Evolutionary conservation across 78 protist species (phyloP).

Genomic region (Monocercomonoides exilis): DNA sequence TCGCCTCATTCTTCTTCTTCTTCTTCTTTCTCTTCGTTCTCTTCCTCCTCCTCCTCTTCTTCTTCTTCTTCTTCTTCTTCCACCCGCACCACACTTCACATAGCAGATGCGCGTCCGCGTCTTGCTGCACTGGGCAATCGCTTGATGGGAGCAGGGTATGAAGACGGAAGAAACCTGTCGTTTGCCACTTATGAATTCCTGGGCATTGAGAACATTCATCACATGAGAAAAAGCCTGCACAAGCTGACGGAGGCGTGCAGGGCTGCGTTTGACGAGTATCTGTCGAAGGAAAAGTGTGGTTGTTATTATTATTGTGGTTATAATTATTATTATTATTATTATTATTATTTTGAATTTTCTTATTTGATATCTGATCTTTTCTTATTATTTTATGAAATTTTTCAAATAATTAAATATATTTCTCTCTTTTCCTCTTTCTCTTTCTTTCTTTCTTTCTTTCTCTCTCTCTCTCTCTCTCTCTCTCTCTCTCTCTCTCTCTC

Average conservation of each 20-base stretch:
- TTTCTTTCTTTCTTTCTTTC: too few relatives aligned
- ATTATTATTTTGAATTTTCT: neutral
- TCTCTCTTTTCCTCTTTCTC: too few relatives aligned
- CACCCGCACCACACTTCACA: neutral
- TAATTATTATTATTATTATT: neutral
- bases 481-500: too few relatives aligned
- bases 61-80: neutral
- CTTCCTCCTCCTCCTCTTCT: too few relatives aligned
- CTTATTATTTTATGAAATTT: too few relatives aligned
- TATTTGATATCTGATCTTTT: neutral
- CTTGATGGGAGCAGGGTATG: neutral
- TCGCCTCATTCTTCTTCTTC: too few relatives aligned
- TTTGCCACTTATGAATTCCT: slow-evolving; percentile 26
- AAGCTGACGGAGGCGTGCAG: neutral
- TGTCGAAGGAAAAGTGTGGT: neutral
- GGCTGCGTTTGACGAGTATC: neutral
- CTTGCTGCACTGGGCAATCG: slow-evolving; percentile 11
- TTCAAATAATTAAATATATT: too few relatives aligned
- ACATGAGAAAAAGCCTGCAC: slow-evolving; percentile 44
- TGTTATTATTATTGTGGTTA: too few relatives aligned
- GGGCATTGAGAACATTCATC: slow-evolving; percentile 75
- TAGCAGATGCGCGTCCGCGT: slow-evolving; percentile 25
- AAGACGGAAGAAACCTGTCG: neutral
- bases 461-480: too few relatives aligned
- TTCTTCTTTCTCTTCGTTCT: too few relatives aligned